Conservation (phyloP, 73 alveolate species). For the Paramecium tetraurelia region DNA sequence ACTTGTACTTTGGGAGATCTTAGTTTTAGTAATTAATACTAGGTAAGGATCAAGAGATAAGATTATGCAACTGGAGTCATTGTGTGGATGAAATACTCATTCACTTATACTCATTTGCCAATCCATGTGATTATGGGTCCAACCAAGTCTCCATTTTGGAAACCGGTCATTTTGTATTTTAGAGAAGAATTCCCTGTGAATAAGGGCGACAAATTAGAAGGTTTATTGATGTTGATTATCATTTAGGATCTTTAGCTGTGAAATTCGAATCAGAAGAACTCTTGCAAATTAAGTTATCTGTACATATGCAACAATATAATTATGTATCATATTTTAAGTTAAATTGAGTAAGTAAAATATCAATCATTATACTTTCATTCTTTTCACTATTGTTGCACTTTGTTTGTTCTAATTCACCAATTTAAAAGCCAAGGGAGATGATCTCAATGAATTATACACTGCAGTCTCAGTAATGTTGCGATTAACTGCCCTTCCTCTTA, state of each 20-base stretch:
- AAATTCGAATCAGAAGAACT: neutral
- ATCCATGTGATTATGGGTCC: slow-evolving; percentile 5
- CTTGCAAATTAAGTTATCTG: neutral
- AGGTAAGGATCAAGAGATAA: slow-evolving; percentile 43
- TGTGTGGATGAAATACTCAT: slow-evolving; percentile 68
- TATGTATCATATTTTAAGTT: neutral
- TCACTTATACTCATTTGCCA: slow-evolving; percentile 22
- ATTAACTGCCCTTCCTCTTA: neutral
- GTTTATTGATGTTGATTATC: neutral
- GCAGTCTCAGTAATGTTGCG: neutral
- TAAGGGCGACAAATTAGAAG: neutral
- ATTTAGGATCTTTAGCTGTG: neutral
- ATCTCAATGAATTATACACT: neutral
- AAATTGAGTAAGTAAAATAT: neutral
- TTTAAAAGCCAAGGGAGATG: neutral
- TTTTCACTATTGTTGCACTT: slow-evolving; percentile 4
- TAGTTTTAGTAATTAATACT: slow-evolving; percentile 70
- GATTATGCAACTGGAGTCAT: slow-evolving; percentile 68
- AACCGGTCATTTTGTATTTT: neutral
- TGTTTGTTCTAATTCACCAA: neutral
- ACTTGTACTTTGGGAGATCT: slow-evolving; percentile 71
- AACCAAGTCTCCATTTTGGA: neutral
- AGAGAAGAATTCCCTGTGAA: neutral
- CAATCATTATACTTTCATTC: neutral
- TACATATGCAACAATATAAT: neutral